Percentiles rank a stretch among this genome's conserved stretches.
Conservation (phyloP, 2,329 filamentous ascomycete species). For the Talaromyces marneffei region DNA sequence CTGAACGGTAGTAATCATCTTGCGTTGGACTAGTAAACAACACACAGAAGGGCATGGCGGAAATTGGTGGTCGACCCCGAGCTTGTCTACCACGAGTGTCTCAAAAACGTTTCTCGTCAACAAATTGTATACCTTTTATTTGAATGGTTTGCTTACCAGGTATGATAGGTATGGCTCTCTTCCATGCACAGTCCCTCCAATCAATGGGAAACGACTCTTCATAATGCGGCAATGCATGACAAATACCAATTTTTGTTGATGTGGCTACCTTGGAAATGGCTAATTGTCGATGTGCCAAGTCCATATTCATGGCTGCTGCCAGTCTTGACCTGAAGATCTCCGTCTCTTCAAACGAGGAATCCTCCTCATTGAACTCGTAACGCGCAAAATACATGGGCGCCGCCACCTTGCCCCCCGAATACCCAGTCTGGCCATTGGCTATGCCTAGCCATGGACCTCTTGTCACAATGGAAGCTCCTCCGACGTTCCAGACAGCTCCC, state of each 20-base stretch:
- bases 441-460: constrained; percentile 41
- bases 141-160: constrained; percentile 37
- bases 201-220: constrained; percentile 29
- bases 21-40: constrained; percentile 69
- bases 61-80: not conserved
- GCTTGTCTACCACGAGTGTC: not conserved
- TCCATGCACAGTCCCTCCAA: constrained; percentile 39
- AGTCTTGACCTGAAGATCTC: constrained; percentile 68
- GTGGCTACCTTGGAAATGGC: constrained; percentile 40
- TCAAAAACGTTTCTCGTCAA: not conserved
- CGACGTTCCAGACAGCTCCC: constrained; percentile 71
- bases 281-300: constrained; percentile 62
- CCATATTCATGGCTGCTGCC: constrained; percentile 73
- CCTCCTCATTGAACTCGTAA: constrained; percentile 45
- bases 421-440: constrained; percentile 58
- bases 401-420: constrained; percentile 65
- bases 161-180: constrained; percentile 23
- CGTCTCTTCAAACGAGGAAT: constrained; percentile 53
- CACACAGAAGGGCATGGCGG: constrained; percentile 64
- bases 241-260: constrained; percentile 21
- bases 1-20: constrained; percentile 92
- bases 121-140: too few species aligned
- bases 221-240: constrained; percentile 23
- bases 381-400: constrained; percentile 58
- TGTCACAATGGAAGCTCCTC: constrained; percentile 57